Percentiles rank a stretch among this genome's conserved stretches.
Evolutionary conservation across 2,329 filamentous ascomycete species (phyloP).

Genomic region (Xylaria sp.): DNA sequence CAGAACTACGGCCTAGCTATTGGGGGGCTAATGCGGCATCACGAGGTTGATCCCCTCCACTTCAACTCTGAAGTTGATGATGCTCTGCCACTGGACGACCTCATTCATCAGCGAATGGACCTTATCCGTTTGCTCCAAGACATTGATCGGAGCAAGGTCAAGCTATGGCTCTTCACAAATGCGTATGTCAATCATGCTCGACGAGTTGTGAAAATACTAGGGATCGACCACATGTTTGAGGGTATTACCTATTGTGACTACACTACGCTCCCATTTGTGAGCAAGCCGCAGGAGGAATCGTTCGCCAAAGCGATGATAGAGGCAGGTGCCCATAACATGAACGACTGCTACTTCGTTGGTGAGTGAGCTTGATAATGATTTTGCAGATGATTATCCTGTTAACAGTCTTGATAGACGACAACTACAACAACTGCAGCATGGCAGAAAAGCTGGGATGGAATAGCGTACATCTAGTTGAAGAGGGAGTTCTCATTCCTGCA

Average conservation of each 20-base stretch:
- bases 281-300: conserved; percentile 35
- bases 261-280: conserved; percentile 32
- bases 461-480: conserved; percentile 33
- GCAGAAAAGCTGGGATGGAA: conserved; percentile 34
- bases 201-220: conserved; percentile 30
- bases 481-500: conserved; percentile 14
- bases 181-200: conserved; percentile 33
- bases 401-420: conserved; percentile 26
- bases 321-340: conserved; percentile 30
- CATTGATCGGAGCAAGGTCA: conserved; percentile 28
- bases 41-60: conserved; percentile 32
- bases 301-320: conserved; percentile 34
- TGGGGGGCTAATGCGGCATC: conserved; percentile 26
- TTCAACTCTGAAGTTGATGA: conserved; percentile 36
- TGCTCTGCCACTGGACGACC: conserved; percentile 26
- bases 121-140: conserved; percentile 27
- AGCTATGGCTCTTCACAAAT: conserved; percentile 34
- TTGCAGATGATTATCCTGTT: not conserved
- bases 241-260: conserved; percentile 35
- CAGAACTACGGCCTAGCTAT: conserved; percentile 32
- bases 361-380: not conserved
- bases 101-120: conserved; percentile 25
- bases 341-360: conserved; percentile 35
- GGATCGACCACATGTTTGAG: conserved; percentile 32
- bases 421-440: conserved; percentile 32